phyloP scores from a whole-genome alignment of 768 basidiomycete genomes.

The Russula olivacea region DNA sequence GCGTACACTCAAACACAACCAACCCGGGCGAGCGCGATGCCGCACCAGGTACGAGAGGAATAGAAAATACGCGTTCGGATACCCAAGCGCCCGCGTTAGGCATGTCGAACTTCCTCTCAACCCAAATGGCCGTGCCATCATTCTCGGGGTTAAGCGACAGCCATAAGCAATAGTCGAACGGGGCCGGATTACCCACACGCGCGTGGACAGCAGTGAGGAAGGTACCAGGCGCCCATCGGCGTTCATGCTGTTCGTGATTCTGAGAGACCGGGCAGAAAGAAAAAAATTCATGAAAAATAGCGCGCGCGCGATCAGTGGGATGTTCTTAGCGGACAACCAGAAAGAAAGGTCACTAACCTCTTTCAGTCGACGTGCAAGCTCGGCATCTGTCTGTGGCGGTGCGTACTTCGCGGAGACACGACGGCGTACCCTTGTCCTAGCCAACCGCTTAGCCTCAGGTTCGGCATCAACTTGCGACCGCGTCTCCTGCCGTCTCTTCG shows the following conservation, averaged over 20 bases:
- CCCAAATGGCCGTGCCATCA: conserved; percentile 75
- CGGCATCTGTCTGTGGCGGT: conserved; percentile 55
- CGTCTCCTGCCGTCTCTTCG: conserved; percentile 30
- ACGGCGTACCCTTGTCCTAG: conserved; percentile 32
- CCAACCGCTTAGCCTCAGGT: conserved; percentile 24
- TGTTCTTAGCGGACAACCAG: neutral
- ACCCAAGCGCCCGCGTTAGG: conserved; percentile 59
- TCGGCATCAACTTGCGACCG: conserved; percentile 7
- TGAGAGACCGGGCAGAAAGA: conserved; percentile 27
- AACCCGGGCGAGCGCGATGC: conserved; percentile 45
- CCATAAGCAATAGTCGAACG: conserved; percentile 58
- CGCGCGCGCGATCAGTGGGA: neutral
- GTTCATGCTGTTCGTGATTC: conserved; percentile 68
- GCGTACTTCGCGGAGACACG: conserved; percentile 42
- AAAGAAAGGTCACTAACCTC: conserved; percentile 43
- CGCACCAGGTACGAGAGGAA: conserved; percentile 40
- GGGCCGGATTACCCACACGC: conserved; percentile 34
- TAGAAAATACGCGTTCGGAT: conserved; percentile 53
- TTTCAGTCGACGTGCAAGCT: conserved; percentile 57
- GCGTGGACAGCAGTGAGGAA: conserved; percentile 49
- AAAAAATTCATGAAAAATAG: no score
- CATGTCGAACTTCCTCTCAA: conserved; percentile 70
- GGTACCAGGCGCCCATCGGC: conserved; percentile 68
- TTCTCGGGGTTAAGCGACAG: conserved; percentile 67
- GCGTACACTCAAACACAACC: conserved; percentile 71